Base-by-base conservation (phyloP, 768 basidiomycete genomes). In the Gyrodon lividus region DNA sequence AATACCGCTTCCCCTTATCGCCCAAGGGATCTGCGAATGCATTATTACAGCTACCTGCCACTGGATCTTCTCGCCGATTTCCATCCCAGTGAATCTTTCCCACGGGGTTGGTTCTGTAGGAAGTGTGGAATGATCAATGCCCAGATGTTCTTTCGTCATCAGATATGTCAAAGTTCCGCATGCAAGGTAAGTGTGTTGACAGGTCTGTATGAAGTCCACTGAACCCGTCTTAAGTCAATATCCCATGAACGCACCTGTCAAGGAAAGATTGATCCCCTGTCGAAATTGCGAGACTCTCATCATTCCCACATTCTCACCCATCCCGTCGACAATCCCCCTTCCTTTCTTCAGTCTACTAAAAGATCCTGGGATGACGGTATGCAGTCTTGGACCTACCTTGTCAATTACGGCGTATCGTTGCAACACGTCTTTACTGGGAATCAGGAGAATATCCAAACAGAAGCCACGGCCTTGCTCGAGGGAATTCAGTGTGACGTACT, bases 351-450 rank as follows among this genome's bases (percentile, higher is more conserved):
- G 10, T 40, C 19, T 24, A 33, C 33, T 2, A 47, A 67, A 4
- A 35, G 22, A 12, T 23, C 44, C 16, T 72, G 70, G 71, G 60
- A 65, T 20, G 59, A 71, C 38, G 61, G 56, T 16, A 72, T 72
- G 63, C 60, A 61, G 20, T 62, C 64, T 19, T 62, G 60, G 56
- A 50, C 46, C 14, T 62, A 66, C 48, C n/a, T 16, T n/a, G 16
- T 65, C 48, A 64, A 48, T 16, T 50, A 56, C 13, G 53, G 54
- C 13, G 63, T 64, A 3, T 62, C 41, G 16, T 64, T 74, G 14
- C 68, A 70, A 20, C 80, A 82, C 50, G 52, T 82, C 38, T 82
- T 80, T 55, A 77, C 77, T 0, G 68, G 76, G n/a, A 82, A 82
- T 52, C 55, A 66, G 14, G 57, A 62, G n/a, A 28, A 46, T 3